phyloP scores from a whole-genome alignment of 2,329 filamentous ascomycete genomes.

The Periconia sp. region DNA sequence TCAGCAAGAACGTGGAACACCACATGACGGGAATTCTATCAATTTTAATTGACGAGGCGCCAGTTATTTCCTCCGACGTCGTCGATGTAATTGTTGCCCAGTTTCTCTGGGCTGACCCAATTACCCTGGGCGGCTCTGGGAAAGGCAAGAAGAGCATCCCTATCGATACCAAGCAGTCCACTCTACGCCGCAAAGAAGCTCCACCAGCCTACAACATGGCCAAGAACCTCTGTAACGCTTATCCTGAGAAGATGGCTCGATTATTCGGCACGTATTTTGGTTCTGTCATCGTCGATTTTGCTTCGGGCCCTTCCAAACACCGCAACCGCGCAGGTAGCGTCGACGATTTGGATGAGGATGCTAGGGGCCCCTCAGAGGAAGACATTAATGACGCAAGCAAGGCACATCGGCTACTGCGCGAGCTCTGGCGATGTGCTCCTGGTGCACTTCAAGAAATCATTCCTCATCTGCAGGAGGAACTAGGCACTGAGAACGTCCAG shows the following conservation, averaged over 20 bases:
- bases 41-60: constrained; percentile 84
- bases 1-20: constrained; percentile 92
- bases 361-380: constrained; percentile 73
- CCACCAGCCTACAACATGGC: constrained; percentile 96
- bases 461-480: constrained; percentile 88
- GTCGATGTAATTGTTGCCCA: constrained; percentile 95
- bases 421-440: constrained; percentile 92
- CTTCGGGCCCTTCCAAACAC: constrained; percentile 54
- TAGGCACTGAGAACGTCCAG: constrained; percentile 87
- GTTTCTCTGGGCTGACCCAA: constrained; percentile 86
- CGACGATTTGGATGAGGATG: constrained; percentile 52
- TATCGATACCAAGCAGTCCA: constrained; percentile 78
- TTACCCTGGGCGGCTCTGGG: constrained; percentile 48
- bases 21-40: constrained; percentile 87
- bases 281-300: constrained; percentile 90
- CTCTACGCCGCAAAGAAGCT: constrained; percentile 82
- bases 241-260: constrained; percentile 91
- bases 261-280: constrained; percentile 97
- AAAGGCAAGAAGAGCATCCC: constrained; percentile 61
- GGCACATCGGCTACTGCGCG: constrained; percentile 85
- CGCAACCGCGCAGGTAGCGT: constrained; percentile 35
- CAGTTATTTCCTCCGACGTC: constrained; percentile 77
- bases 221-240: constrained; percentile 88
- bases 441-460: constrained; percentile 90
- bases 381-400: constrained; percentile 89